Conservation (phyloP, 2,329 filamentous ascomycete species). For the Penicillium sp. region DNA sequence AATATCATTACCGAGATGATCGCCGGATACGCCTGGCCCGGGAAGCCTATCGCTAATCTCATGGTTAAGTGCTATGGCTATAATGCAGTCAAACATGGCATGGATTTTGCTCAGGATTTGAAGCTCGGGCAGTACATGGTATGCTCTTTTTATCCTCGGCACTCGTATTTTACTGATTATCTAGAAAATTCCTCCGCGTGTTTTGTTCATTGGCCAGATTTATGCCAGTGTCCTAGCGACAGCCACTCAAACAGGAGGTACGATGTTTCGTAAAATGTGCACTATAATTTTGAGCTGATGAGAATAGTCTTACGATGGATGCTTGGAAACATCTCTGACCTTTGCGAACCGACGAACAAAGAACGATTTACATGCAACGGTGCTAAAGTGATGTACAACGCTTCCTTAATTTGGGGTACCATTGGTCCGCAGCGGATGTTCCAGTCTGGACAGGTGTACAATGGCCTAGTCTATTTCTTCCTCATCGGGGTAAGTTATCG, state of each 20-base stretch:
- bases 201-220: constrained; percentile 35
- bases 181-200: constrained; percentile 30
- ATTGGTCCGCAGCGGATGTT: constrained; percentile 36
- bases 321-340: constrained; percentile 28
- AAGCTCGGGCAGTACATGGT: constrained; percentile 36
- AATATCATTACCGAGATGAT: constrained; percentile 37
- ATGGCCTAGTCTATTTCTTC: constrained; percentile 33
- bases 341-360: constrained; percentile 30
- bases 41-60: constrained; percentile 37
- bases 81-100: constrained; percentile 34
- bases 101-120: constrained; percentile 34
- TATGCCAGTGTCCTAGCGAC: constrained; percentile 35
- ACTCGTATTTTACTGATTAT: background rate
- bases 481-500: constrained; percentile 26
- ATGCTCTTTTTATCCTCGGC: background rate
- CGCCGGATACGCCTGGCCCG: constrained; percentile 33
- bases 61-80: constrained; percentile 37
- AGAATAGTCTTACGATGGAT: constrained; percentile 31
- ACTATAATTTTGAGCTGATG: background rate
- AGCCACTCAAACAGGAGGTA: constrained; percentile 33
- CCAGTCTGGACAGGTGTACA: constrained; percentile 30
- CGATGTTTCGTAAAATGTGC: background rate
- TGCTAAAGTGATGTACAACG: constrained; percentile 35
- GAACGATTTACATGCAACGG: constrained; percentile 35
- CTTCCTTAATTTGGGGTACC: constrained; percentile 34